These are phyloP conservation scores for Ganoderma lucidum DNA, from an alignment of 1,284 basidiomycete genomes.

Conservation along the genomic window DNA sequence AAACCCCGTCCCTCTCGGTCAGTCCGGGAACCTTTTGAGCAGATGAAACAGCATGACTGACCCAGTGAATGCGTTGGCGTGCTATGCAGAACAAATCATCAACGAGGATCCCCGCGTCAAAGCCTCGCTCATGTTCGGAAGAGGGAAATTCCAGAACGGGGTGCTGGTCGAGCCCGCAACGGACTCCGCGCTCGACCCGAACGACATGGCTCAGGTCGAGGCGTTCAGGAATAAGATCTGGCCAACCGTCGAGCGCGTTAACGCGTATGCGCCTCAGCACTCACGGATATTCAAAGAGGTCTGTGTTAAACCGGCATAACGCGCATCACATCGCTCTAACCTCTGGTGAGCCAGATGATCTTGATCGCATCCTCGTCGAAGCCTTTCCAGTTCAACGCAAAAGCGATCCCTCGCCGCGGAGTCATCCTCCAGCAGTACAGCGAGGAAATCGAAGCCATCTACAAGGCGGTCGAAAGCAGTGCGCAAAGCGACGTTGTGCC, in stretches of 20 bases:
- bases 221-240: conserved; percentile 46
- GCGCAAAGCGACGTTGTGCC: conserved; percentile 30
- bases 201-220: conserved; percentile 39
- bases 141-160: conserved; percentile 51
- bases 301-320: background rate
- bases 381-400: conserved; percentile 44
- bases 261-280: conserved; percentile 47
- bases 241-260: conserved; percentile 46
- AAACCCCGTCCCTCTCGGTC: conserved; percentile 10
- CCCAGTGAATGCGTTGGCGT: no score
- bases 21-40: background rate
- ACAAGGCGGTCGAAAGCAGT: conserved; percentile 38
- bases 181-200: conserved; percentile 42
- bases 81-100: conserved; percentile 47
- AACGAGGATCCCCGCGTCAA: conserved; percentile 45
- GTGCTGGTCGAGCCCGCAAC: conserved; percentile 50
- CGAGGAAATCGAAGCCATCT: conserved; percentile 42
- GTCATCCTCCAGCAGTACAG: conserved; percentile 42
- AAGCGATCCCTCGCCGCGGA: conserved; percentile 41
- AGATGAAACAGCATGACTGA: no score
- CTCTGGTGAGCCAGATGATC: conserved; percentile 39
- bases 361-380: conserved; percentile 37
- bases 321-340: background rate
- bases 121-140: conserved; percentile 47
- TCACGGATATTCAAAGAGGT: conserved; percentile 48